Evolutionary conservation across 805 yeast genomes (phyloP), one percentile per base, ranked within the genome.

Genomic region (Lipomyces japonicus): DNA sequence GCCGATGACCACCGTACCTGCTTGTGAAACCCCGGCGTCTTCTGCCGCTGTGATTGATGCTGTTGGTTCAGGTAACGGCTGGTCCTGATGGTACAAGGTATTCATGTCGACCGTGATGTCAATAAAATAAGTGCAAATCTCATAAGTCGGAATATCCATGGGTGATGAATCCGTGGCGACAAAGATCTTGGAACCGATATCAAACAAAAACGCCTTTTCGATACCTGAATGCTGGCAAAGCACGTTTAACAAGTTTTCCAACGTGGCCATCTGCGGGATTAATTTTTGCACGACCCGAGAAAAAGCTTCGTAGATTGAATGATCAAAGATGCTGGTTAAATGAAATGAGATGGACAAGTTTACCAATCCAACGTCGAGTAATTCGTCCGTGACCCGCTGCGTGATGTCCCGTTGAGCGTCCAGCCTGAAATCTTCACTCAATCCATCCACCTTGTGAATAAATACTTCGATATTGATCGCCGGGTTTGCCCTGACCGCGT

Each of bases 151-250:
- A 36, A 88, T 84, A 68, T 91, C 97, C 35, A 91, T 96, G 0
- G 97, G 97, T 1, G 90, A 82, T 0, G 96, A 86, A 66, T 93
- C 98, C 0, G 97, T 91, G 3, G 97, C 96, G 42, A 91, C 89
- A 65, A 91, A 93, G 19, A 93, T 86, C 65, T 93, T 93, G 16
- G 96, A 85, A 63, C 86, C 86, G 23, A 91, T 80, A 65, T 93
- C 98, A 62, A 93, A 91, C 50, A 93, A 67, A 62, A 90, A 93
- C 18, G 93, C 91, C 71, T 93, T 93, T 59, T 93, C 98, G 54
- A 93, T 84, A 23, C 86, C 85, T 12, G 90, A 84, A 64, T 89
- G 93, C 56, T 86, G 89, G 58, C 91, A 90, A 53, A 93, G 71
- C 57, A 87, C 80, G 66, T 93, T 96, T 61, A 93, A 75, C 76